Evolutionary conservation across 257 asterid genomes (phyloP).

Genomic region (Gentiana straminea): DNA sequence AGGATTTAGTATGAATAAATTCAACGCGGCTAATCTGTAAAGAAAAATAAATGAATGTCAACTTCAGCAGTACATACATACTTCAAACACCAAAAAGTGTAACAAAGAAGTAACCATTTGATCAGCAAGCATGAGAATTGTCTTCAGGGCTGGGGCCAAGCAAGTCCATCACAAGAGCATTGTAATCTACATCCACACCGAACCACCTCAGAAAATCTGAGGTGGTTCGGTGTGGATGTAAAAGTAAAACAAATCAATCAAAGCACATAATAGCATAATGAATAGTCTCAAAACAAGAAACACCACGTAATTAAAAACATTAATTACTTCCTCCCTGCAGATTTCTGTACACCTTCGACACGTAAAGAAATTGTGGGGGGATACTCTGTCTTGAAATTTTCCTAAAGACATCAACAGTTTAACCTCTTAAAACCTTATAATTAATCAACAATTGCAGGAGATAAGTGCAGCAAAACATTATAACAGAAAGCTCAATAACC

Average conservation of each 20-base stretch:
- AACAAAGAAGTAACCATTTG: conserved; percentile 63
- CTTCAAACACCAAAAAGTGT: not conserved
- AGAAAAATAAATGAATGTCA: conserved; percentile 3
- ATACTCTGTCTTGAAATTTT: conserved; percentile 88
- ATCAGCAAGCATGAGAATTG: conserved; percentile 98
- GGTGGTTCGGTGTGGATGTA: conserved; percentile 79
- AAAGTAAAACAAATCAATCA: conserved; percentile 17
- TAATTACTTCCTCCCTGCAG: conserved; percentile 96
- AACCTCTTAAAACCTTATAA: not conserved
- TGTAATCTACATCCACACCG: conserved; percentile 92
- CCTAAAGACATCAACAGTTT: conserved; percentile 29
- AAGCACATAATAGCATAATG: conserved; percentile 3
- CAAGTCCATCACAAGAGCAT: conserved; percentile 96
- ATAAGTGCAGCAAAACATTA: not conserved
- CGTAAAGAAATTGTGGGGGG: conserved; percentile 72
- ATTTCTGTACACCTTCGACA: conserved; percentile 83
- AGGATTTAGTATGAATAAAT: conserved; percentile 84
- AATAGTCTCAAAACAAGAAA: not conserved
- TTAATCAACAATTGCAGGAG: not conserved
- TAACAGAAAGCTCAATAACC: no score
- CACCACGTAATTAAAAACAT: not conserved
- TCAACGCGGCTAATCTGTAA: conserved; percentile 92
- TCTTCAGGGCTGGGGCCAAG: conserved; percentile 99
- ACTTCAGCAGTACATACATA: not conserved
- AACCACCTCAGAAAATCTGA: conserved; percentile 64